Base-by-base conservation (phyloP, 2,329 filamentous ascomycete genomes). In the Didymella exigua region DNA sequence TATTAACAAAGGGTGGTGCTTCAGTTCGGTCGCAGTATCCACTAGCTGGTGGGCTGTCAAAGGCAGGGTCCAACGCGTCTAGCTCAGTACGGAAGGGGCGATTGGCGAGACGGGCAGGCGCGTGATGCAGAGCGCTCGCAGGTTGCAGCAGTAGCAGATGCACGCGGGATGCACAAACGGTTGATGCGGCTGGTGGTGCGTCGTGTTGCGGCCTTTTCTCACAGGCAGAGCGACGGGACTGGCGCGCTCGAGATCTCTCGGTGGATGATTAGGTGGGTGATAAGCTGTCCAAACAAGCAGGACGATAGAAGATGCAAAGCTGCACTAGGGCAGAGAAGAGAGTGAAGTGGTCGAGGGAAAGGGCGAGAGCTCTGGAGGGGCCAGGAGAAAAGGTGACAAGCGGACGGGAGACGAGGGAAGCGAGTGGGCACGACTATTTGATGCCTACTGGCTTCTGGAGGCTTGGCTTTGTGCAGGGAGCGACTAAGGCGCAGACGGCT, bases 321-420 rank as follows among this genome's bases (percentile, higher is more conserved):
- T 63, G 68, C 63, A 62, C 60, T 56, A 56, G 40, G 59, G 60
- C 56, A 65, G 64, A 63, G 62, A 60, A 92, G 74, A 84, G 86
- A 49, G 83, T 82, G 5, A 85, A 83, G 59, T 78, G 70, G 52
- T 42, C 56, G 56, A 56, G 45, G 55, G 84, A 49, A 83, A 82
- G 4, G 84, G 83, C 60, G 77, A 70, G 55, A 76, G 58, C 60
- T 62, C 56, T 63, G 58, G 60, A 64, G 60, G 53, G 62, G 56
- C 54, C 81, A 59, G 63, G 62, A 63, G 66, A 63, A 63, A 61
- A 65, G 62, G 60, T 57, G 61, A 70, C 59, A 56, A 65, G 88
- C 55, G 81, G 79, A 68, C 90, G 93, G 74, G 81, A 86, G 48
- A 85, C 82, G 58, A 82, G 87, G 63, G 57, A 59, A 44, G 61